These are phyloP conservation scores for Elongisporangium anandrum DNA, from an alignment of 352 stramenopile genomes.

Conservation along the genomic window DNA sequence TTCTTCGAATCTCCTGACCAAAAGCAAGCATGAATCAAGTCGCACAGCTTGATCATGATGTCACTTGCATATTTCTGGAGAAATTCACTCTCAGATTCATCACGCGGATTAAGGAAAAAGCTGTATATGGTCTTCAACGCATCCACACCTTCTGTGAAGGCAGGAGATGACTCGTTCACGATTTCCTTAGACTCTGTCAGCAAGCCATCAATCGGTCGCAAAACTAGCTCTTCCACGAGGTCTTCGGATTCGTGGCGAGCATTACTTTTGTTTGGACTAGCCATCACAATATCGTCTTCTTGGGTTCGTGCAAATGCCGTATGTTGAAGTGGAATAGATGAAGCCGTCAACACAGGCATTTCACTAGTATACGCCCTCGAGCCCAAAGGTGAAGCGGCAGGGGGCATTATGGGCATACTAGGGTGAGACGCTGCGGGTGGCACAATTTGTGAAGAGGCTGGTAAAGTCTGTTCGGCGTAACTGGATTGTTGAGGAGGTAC, in stretches of 20 bases:
- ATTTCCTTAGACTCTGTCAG: slow-evolving; percentile 63
- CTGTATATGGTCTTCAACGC: slow-evolving; percentile 78
- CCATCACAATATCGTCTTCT: slow-evolving; percentile 64
- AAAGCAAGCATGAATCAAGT: slow-evolving; percentile 73
- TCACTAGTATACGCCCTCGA: background rate
- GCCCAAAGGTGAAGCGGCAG: background rate
- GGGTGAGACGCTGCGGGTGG: background rate
- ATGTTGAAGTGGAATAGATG: background rate
- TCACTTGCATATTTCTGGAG: slow-evolving; percentile 76
- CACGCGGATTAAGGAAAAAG: slow-evolving; percentile 57
- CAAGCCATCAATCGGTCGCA: slow-evolving; percentile 61
- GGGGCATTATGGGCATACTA: background rate
- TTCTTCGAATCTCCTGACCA: slow-evolving; percentile 52
- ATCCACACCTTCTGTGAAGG: slow-evolving; percentile 63
- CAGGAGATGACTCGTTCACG: slow-evolving; percentile 41
- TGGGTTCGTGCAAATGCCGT: slow-evolving; percentile 1
- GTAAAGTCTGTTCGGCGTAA: background rate
- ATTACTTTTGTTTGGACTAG: slow-evolving; percentile 9
- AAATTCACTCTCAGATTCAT: slow-evolving; percentile 59
- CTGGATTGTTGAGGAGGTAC: slow-evolving; percentile 3
- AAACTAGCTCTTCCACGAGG: slow-evolving; percentile 46
- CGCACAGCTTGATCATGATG: slow-evolving; percentile 66
- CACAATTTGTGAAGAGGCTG: background rate
- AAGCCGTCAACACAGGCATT: background rate
- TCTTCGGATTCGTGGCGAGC: background rate